Evolutionary conservation across 2,329 filamentous ascomycete species (phyloP).

Genomic region (Neopestalotiopsis sp.): DNA sequence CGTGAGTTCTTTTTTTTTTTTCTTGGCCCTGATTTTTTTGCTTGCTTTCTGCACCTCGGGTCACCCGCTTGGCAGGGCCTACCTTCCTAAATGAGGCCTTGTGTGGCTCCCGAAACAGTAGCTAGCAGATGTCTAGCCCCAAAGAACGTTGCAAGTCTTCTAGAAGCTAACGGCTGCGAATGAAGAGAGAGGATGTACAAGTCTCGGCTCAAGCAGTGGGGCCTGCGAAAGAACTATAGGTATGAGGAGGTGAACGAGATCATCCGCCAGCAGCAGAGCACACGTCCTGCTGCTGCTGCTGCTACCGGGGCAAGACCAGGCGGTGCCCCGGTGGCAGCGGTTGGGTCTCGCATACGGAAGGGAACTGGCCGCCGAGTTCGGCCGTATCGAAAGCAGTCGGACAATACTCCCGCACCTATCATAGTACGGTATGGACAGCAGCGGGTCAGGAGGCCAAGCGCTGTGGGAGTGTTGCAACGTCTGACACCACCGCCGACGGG

Average conservation of each 20-base stretch:
- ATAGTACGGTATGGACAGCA: background rate
- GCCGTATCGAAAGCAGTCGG: conserved; percentile 1
- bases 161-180: background rate
- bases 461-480: background rate
- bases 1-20: conserved; percentile 12
- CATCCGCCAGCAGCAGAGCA: conserved; percentile 18
- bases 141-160: conserved; percentile 1
- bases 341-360: conserved; percentile 13
- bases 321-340: background rate
- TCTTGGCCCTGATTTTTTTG: background rate
- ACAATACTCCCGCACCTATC: conserved; percentile 4
- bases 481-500: conserved; percentile 6
- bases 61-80: conserved; percentile 1
- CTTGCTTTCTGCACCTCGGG: background rate
- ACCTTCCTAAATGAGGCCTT: conserved; percentile 17
- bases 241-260: conserved; percentile 19
- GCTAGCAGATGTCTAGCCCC: background rate
- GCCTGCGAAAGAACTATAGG: conserved; percentile 19
- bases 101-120: conserved; percentile 1
- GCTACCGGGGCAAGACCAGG: background rate
- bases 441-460: background rate
- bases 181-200: conserved; percentile 19
- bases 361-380: background rate
- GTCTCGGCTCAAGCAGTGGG: conserved; percentile 18
- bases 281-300: background rate